phyloP scores from a whole-genome alignment of 768 basidiomycete species.

The Hemileccinum impolitum region DNA sequence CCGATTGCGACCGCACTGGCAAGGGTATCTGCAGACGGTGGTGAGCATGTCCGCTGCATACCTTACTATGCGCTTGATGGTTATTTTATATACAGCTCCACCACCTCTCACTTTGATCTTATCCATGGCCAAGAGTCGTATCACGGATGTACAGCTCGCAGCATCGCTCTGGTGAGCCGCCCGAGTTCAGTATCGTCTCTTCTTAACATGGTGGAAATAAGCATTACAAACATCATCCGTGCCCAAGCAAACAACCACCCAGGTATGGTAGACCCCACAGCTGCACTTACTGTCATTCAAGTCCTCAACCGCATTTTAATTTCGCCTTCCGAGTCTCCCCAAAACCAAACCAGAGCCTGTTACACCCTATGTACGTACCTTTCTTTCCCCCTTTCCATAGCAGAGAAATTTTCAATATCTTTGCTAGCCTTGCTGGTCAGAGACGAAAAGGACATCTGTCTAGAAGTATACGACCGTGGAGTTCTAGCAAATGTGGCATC shows the following conservation, averaged over 20 bases:
- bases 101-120: constrained; percentile 41
- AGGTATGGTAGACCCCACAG: constrained; percentile 39
- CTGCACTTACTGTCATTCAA: constrained; percentile 62
- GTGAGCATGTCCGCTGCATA: constrained; percentile 26
- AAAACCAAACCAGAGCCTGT: constrained; percentile 62
- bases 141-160: constrained; percentile 61
- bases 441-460: constrained; percentile 66
- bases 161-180: constrained; percentile 61
- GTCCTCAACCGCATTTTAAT: constrained; percentile 61
- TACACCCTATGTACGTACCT: constrained; percentile 64
- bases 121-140: constrained; percentile 54
- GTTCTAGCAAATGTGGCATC: constrained; percentile 53
- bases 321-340: constrained; percentile 38
- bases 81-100: constrained; percentile 7
- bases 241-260: constrained; percentile 37
- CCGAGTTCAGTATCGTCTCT: neutral
- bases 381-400: too few species aligned
- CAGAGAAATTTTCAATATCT: neutral
- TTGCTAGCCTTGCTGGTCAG: constrained; percentile 58
- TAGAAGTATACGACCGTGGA: constrained; percentile 67
- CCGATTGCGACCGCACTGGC: constrained; percentile 47
- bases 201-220: constrained; percentile 21
- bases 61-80: constrained; percentile 2
- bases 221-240: constrained; percentile 61
- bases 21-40: constrained; percentile 41